phyloP scores from a whole-genome alignment of 306 rosid genomes.

The Hippophae gyantsensis region DNA sequence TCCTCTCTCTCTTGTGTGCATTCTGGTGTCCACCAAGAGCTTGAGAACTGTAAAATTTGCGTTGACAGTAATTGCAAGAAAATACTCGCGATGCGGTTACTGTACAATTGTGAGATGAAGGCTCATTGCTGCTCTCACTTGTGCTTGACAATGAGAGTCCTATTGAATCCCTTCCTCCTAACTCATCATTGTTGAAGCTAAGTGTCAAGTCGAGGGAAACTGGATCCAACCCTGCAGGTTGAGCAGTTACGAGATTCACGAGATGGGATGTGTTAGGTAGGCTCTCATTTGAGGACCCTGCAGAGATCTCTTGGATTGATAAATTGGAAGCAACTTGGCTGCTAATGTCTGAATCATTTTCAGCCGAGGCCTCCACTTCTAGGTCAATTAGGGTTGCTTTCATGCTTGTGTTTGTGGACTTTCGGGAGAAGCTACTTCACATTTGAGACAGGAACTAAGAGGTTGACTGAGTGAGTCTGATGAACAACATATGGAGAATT shows the following conservation, averaged over 20 bases:
- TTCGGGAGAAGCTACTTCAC: conserved; percentile 10
- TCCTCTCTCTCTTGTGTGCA: conserved; percentile 82
- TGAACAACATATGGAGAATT: conserved; percentile 1
- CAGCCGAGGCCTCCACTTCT: conserved; percentile 59
- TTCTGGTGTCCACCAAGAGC: conserved; percentile 97
- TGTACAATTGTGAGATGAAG: conserved; percentile 38
- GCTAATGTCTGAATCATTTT: conserved; percentile 59
- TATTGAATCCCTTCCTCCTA: conserved; percentile 28
- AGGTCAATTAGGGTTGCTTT: conserved; percentile 47
- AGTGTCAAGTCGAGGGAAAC: conserved; percentile 63
- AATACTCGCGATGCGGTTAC: conserved; percentile 47
- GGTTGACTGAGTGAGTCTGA: conserved; percentile 5
- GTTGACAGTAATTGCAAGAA: conserved; percentile 82
- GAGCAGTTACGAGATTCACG: conserved; percentile 22
- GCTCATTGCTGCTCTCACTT: conserved; percentile 76
- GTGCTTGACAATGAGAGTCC: conserved; percentile 75
- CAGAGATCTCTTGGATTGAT: conserved; percentile 53
- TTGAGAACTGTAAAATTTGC: conserved; percentile 85
- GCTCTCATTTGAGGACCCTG: conserved; percentile 40
- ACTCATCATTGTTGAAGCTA: conserved; percentile 40
- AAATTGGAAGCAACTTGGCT: conserved; percentile 79
- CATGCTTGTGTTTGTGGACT: conserved; percentile 31
- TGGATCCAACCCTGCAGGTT: conserved; percentile 21
- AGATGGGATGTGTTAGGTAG: conserved; percentile 28
- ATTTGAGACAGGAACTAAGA: conserved; percentile 6